Evolutionary conservation across 352 stramenopile species (phyloP), one percentile per base, ranked within the genome.

Genomic region (Globisporangium cylindrosporum): DNA sequence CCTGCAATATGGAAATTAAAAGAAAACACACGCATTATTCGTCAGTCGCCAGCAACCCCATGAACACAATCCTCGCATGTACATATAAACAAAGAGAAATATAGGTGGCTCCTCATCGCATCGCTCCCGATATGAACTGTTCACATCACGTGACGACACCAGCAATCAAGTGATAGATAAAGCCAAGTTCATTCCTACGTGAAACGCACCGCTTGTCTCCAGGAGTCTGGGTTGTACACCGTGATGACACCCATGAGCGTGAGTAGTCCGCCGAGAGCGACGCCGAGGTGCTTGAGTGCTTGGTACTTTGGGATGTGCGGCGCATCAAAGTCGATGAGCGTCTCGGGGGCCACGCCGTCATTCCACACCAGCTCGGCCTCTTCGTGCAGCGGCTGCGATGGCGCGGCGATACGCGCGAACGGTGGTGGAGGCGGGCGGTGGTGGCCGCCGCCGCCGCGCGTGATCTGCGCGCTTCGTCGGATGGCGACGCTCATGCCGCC

Each of bases 271-370:
- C 79, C 78, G 34, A 96, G 65, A 20, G 81, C 85, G 46, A 74
- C 58, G 41, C 88, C 72, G 63, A 90, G 78, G 71, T 93, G 82
- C 66, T 82, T 80, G 38, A 94, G 73, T 38, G 88, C 88, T 32
- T 78, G 76, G 68, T 82, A 90, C 73, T 90, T 93, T 62, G 86
- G 81, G 53, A 96, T 84, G 74, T 96, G 88, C 68, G 88, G 84
- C 64, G 88, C 86, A 67, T 96, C 88, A 58, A 96, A 96, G 78
- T 96, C 88, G 70, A 96, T 91, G 46, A 96, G 74, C 73, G 88
- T 93, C 81, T 96, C 86, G 38, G 88, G 88, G 20, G 86, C 81
- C 22, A 96, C 88, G 63, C 86, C 84, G 69, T 96, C 88, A 73
- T 92, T 93, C 88, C 88, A 96, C 62, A 96, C 88, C 32, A 96